Base-by-base conservation (phyloP, 2,329 filamentous ascomycete genomes). In the Aspergillus sp. region DNA sequence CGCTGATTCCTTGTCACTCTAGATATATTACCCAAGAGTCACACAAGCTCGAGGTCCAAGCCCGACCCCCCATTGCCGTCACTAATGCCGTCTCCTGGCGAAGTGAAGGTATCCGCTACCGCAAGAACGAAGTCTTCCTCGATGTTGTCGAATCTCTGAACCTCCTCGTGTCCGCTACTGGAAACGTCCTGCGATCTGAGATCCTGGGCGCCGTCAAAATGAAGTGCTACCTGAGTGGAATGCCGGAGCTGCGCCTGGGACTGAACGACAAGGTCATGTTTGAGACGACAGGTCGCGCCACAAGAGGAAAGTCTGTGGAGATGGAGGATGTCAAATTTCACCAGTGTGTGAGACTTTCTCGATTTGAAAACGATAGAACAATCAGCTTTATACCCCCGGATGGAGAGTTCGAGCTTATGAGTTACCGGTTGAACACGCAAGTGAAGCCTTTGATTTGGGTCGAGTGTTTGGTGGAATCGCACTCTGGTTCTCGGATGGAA, bases 311-410 rank as follows among this genome's bases (percentile, higher is more conserved):
- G 71, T 88, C 93, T 7, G 93, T 98, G 51, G 93, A 98, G 72
- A 98, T 98, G 93, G 93, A 98, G 63, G 93, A 98, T 58, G 93
- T 98, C 69, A 98, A 98, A 62, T 98, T 98, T 69, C 93, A 98
- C 71, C 93, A 98, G 68, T 98, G 93, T 64, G 93, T 98, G 52
- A 83, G 93, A 50, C 78, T 98, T 52, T 94, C 90, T 38, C 82
- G 93, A 54, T 98, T 98, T 71, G 93, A 98, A 69, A 98, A 97
- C 69, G 93, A 98, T 74, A 79, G 93, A 48, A 98, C 93, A 32
- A 98, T 98, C 71, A 95, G 89, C 64, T 98, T 98, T 69, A 97
- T 98, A 57, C 93, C 93, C 1, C 93, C 93, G 8, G 93, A 98
- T 64, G 93, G 93, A 65, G 93, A 98, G 67, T 98, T 98, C 64